Base-by-base conservation (phyloP, 2,329 filamentous ascomycete species). In the Cadophora sp. region DNA sequence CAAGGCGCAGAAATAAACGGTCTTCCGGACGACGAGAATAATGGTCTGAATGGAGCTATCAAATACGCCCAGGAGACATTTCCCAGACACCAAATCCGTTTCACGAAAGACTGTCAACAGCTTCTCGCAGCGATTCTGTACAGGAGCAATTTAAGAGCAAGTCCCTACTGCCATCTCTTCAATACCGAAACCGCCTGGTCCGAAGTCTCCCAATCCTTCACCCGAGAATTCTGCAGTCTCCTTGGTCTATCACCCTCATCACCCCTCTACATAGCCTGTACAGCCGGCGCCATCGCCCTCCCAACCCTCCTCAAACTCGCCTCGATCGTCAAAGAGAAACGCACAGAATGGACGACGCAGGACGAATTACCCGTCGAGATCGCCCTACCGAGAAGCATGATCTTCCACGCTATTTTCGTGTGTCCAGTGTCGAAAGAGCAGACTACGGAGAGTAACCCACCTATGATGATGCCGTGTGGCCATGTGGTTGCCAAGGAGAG, bases 401-500 rank as follows among this genome's bases (percentile, higher is more conserved):
- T 89, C 59, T 99, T 97, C 82, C 96, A 99, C 79, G 92, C 92
- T 65, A 97, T 99, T 76, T 99, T 99, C 77, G 96, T 99, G 50
- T 99, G 96, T 76, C 96, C 96, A 0, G 96, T 99, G 5, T 94
- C 91, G 74, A 98, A 98, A 79, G 96, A 97, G 77, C 96, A 99
- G 79, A 94, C 92, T 0, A 99, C 95, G 0, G 94, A 97, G 75
- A 81, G 85, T 27, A 99, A 99, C 78, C 96, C 96, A 13, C 94
- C 96, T 1, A 96, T 98, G 91, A 96, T 97, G 87, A 89, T 99
- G 76, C 92, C 93, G 0, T 99, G 96, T 76, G 95, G 96, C 6
- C 96, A 99, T 80, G 95, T 97, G 62, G 90, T 99, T 67, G 94
- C 94, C 20, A 87, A 89, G 71, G 94, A 97, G 75, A 94, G 91